A percentile compares a stretch with the other conserved stretches of the same genome.
These are phyloP conservation scores for Teratosphaeria viscida DNA, from an alignment of 2,329 filamentous ascomycete genomes.

Conservation along the genomic window DNA sequence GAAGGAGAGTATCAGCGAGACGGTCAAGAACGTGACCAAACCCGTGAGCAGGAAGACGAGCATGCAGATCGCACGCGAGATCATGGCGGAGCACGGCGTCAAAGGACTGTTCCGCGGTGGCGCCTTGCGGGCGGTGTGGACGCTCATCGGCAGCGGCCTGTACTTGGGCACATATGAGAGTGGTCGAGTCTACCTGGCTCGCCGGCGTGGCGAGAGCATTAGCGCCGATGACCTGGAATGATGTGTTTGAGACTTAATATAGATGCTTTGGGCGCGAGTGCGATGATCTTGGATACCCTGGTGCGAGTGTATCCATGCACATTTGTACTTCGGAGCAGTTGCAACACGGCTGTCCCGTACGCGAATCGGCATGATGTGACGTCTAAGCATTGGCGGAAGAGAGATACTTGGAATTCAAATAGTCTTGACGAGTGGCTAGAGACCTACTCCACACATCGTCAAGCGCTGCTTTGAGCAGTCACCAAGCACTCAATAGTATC, in stretches of 20 bases:
- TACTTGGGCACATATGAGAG: constrained; percentile 83
- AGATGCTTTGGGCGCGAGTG: background rate
- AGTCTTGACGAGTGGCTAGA: too few species aligned
- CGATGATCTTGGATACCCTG: background rate
- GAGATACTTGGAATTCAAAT: too few species aligned
- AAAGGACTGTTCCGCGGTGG: constrained; percentile 70
- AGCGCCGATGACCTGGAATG: constrained; percentile 21
- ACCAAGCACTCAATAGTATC: too few species aligned
- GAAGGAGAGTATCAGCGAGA: constrained; percentile 18
- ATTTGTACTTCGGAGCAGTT: background rate
- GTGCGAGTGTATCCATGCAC: background rate
- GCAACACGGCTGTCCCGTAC: background rate
- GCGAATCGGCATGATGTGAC: too few species aligned
- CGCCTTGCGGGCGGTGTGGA: constrained; percentile 65
- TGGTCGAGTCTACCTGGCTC: constrained; percentile 48
- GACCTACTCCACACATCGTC: too few species aligned
- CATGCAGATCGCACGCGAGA: constrained; percentile 52
- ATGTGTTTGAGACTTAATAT: constrained; percentile 1
- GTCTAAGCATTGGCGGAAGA: too few species aligned
- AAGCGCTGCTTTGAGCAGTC: too few species aligned
- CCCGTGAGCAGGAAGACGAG: constrained; percentile 30
- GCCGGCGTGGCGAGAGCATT: constrained; percentile 32
- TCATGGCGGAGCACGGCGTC: constrained; percentile 57
- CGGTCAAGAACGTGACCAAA: constrained; percentile 24
- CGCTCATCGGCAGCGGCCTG: constrained; percentile 68